Base-by-base conservation (phyloP, 768 basidiomycete genomes). In the Tubosaeta sp. region DNA sequence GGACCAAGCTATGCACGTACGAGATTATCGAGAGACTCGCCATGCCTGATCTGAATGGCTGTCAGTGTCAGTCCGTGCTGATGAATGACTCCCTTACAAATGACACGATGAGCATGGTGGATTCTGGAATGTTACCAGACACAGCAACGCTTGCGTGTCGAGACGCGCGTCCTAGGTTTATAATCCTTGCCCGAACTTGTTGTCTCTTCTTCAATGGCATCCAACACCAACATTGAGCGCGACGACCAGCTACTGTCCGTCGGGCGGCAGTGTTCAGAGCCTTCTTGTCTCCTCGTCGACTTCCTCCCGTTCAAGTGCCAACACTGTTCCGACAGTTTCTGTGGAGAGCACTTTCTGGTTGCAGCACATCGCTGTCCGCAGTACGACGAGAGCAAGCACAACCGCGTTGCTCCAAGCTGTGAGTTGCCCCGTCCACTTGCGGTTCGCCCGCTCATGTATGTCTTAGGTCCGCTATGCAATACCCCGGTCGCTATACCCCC, bases 281-380 rank as follows among this genome's bases (percentile, higher is more conserved):
- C 78, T 0, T 69, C 79, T 1, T 93, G 90, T 69, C 68, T 75
- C 25, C 77, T 87, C 55, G 78, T 91, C 62, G 90, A 93, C 73
- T 92, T 91, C 58, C 73, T 93, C 11, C 90, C 90, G 0, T 87
- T 92, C 76, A 87, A 85, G 69, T 94, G 90, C 66, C 84, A 87
- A 44, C 87, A 90, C 60, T 94, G 90, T 66, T 62, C 75, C 13
- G 66, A 75, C 14, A 73, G 76, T 0, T 93, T 83, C 71, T 94
- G 91, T 59, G 81, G 82, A 36, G 86, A 90, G 12, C 90, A 94
- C 62, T 92, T 84, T 71, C 79, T 78, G 54, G 86, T 84, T 12
- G 71, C 77, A 16, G 76, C 75, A 2, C 90, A 93, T 60, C 71
- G 68, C 32, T 90, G 91, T 62, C 65, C 77, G 3, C 75, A 84